Evolutionary conservation across 2,329 filamentous ascomycete species (phyloP).

Genomic region (Pseudocercospora eumusae): DNA sequence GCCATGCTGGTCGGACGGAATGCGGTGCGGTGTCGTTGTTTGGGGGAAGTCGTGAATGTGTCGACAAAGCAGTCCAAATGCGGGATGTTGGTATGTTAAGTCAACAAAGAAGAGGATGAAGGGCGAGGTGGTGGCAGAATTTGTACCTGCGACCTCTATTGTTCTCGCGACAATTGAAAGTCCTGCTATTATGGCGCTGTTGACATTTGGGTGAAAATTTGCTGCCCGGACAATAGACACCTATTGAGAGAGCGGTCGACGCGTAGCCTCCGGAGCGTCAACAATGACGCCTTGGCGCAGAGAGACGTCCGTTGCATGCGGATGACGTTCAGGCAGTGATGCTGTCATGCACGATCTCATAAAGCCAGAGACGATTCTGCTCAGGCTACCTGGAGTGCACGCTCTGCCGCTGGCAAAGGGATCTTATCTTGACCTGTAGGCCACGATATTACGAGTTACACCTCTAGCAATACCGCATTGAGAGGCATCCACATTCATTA

Average conservation of each 20-base stretch:
- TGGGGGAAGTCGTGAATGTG: not conserved
- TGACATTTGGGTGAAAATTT: not conserved
- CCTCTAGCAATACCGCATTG: too few relatives aligned
- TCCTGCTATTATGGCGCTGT: not conserved
- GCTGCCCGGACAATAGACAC: not conserved
- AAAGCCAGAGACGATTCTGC: not conserved
- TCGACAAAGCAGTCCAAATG: constrained; percentile 1
- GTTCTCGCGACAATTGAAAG: not conserved
- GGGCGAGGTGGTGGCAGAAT: not conserved
- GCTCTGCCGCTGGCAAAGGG: too few relatives aligned
- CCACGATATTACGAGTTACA: too few relatives aligned
- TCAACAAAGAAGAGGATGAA: not conserved
- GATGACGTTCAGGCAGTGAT: not conserved
- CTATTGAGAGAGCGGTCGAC: not conserved
- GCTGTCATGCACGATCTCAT: not conserved
- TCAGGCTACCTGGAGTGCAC: too few relatives aligned
- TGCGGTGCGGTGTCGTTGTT: not conserved
- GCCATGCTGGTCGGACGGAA: not conserved
- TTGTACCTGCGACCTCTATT: constrained; percentile 1
- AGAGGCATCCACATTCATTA: too few relatives aligned
- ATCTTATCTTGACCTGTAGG: too few relatives aligned
- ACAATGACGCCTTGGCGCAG: not conserved
- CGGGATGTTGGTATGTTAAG: not conserved
- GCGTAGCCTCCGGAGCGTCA: not conserved
- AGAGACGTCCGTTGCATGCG: not conserved